Evolutionary conservation across 768 basidiomycete species (phyloP).

Genomic region (Lactarius quietus): DNA sequence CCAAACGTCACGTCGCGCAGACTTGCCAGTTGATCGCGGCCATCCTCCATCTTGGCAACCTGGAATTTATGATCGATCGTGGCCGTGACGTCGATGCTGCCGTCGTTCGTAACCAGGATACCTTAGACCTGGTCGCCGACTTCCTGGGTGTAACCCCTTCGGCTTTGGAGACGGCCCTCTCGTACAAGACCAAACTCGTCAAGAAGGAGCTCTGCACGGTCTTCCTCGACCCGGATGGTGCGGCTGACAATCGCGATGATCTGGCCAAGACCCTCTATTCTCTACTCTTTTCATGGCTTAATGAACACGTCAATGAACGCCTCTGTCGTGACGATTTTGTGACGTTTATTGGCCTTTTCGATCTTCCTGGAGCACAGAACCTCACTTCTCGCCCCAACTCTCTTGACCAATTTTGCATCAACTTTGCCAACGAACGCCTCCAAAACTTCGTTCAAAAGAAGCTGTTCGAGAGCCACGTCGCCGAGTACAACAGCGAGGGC

Average conservation of each 20-base stretch:
- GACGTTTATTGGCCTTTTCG: constrained; percentile 90
- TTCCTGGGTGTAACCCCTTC: constrained; percentile 80
- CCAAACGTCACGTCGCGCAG: constrained; percentile 92
- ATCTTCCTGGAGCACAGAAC: constrained; percentile 92
- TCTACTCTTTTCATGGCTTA: constrained; percentile 92
- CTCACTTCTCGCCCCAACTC: constrained; percentile 85
- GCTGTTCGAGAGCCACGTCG: constrained; percentile 76
- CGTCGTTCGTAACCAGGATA: constrained; percentile 81
- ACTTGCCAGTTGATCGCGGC: constrained; percentile 93
- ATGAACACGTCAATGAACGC: constrained; percentile 93
- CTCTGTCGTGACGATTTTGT: constrained; percentile 91
- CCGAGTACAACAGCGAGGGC: constrained; percentile 82
- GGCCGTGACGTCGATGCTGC: constrained; percentile 88
- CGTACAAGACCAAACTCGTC: constrained; percentile 89
- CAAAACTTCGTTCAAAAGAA: constrained; percentile 78
- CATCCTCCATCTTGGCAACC: constrained; percentile 93
- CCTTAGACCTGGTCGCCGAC: constrained; percentile 80
- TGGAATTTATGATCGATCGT: constrained; percentile 86
- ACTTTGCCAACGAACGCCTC: constrained; percentile 91
- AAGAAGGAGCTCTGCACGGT: constrained; percentile 97
- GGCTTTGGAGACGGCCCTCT: constrained; percentile 74
- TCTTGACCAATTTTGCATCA: constrained; percentile 94
- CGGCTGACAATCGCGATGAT: constrained; percentile 90
- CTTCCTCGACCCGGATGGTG: constrained; percentile 92
- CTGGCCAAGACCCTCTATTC: constrained; percentile 92